Base-by-base conservation (phyloP, 768 basidiomycete species). In the Suillus weaverae region DNA sequence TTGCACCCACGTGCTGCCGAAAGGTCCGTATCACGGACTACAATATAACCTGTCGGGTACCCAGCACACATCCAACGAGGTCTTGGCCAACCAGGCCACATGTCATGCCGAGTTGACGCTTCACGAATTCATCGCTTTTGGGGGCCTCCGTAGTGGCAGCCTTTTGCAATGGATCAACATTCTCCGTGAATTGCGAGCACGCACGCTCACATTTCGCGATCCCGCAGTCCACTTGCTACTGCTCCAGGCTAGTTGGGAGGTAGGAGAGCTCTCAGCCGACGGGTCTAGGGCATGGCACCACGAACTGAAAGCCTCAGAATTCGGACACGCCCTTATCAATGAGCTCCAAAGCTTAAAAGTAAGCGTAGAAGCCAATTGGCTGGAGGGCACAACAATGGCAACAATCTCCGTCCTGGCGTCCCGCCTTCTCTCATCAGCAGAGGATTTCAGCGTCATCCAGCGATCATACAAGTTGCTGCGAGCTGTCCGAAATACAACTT, bases 151-250 rank as follows among this genome's bases (percentile, higher is more conserved):
- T 14, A 74, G 77, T n/a, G 82, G 84, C 5, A 62, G 71, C 2
- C 70, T 66, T 7, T 64, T 85, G 1, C 84, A 85, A 56, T 84
- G 82, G 83, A 68, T 78, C 35, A 85, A 85, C 66, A 81, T 85
- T 26, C 66, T 74, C 10, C 75, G 79, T 32, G 81, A 81, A 67
- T 63, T 85, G 44, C 72, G 73, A 13, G 73, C 76, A 9, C 69
- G 74, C 14, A 61, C 63, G 6, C 67, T 85, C 54, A 75, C 73
- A 1, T 78, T 85, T 62, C 68, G 72, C 33, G 56, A 66, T 7
- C 71, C 77, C 4, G 79, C 75, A 20, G 81, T 85, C 1, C 73
- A 83, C 61, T 61, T 73, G 7, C 70, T 84, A 16, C 41, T 84
- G 11, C 70, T 67, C 13, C 83, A 84, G 62, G 76, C 82, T 35